Conservation (phyloP, 2,329 filamentous ascomycete species). For the Colletotrichum tropicicola region DNA sequence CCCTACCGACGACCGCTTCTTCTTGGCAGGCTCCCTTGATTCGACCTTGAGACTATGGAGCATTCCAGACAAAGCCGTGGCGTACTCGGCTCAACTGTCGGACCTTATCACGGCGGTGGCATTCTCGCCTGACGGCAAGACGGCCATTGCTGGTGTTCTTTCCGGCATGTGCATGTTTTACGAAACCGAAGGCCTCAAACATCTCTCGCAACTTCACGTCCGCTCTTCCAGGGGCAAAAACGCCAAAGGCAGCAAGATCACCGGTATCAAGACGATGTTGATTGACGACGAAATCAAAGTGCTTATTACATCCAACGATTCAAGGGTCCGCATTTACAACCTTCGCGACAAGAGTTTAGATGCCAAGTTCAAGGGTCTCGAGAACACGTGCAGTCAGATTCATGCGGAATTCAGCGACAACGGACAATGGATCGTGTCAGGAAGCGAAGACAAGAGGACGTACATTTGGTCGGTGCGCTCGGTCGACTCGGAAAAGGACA, state of each 20-base stretch:
- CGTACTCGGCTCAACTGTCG: slow-evolving; percentile 78
- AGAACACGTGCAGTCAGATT: slow-evolving; percentile 91
- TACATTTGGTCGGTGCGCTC: slow-evolving; percentile 86
- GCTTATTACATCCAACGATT: slow-evolving; percentile 94
- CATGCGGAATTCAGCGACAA: slow-evolving; percentile 90
- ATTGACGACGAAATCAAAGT: slow-evolving; percentile 79
- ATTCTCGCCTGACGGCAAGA: slow-evolving; percentile 92
- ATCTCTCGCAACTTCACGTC: slow-evolving; percentile 89
- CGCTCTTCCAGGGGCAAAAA: slow-evolving; percentile 92
- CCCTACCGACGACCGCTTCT: slow-evolving; percentile 94
- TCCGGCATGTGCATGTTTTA: slow-evolving; percentile 90
- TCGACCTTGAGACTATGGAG: slow-evolving; percentile 92
- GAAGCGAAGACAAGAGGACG: slow-evolving; percentile 88
- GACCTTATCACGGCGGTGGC: slow-evolving; percentile 95
- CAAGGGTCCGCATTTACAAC: slow-evolving; percentile 88
- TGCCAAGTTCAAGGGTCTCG: slow-evolving; percentile 89
- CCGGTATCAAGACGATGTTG: slow-evolving; percentile 82
- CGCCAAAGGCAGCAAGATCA: slow-evolving; percentile 96
- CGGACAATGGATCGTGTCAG: slow-evolving; percentile 85
- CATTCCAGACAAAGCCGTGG: slow-evolving; percentile 94
- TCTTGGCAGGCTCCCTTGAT: slow-evolving; percentile 92
- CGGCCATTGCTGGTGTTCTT: slow-evolving; percentile 86
- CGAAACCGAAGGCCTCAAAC: slow-evolving; percentile 89
- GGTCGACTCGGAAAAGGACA: slow-evolving; percentile 74
- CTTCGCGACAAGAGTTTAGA: slow-evolving; percentile 85